phyloP scores from a whole-genome alignment of 768 basidiomycete genomes.

The Peribolospora baueri region DNA sequence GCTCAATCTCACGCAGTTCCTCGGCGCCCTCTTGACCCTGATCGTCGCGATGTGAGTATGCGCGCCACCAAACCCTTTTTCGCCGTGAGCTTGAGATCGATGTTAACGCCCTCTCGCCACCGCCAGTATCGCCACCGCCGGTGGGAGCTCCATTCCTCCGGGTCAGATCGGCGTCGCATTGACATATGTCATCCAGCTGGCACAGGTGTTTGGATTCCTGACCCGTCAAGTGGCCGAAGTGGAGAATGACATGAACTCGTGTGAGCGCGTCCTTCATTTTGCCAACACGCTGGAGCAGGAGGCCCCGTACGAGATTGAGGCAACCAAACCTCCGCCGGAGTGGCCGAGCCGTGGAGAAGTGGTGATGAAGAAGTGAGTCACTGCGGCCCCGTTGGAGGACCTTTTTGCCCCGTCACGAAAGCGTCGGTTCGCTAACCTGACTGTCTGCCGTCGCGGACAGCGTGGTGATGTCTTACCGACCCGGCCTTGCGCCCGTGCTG shows the following conservation, averaged over 20 bases:
- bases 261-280: constrained; percentile 50
- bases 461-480: constrained; percentile 57
- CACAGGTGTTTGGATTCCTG: neutral
- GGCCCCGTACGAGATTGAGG: constrained; percentile 39
- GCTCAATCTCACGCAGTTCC: constrained; percentile 30
- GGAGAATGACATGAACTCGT: constrained; percentile 69
- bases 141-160: neutral
- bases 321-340: constrained; percentile 30
- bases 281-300: constrained; percentile 39
- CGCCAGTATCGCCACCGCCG: neutral
- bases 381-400: too few species aligned
- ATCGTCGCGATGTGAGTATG: constrained; percentile 21
- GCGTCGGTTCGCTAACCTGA: too few species aligned
- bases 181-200: neutral
- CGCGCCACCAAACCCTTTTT: neutral
- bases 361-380: constrained; percentile 32
- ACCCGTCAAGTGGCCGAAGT: constrained; percentile 31
- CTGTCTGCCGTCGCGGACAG: too few species aligned
- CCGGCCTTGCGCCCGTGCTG: constrained; percentile 68
- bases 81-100: neutral
- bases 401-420: too few species aligned
- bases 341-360: constrained; percentile 60
- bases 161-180: constrained; percentile 1
- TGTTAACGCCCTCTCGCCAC: neutral
- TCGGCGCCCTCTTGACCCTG: constrained; percentile 52